Evolutionary conservation across 1,284 basidiomycete species (phyloP).

Genomic region (Irpex sp.): DNA sequence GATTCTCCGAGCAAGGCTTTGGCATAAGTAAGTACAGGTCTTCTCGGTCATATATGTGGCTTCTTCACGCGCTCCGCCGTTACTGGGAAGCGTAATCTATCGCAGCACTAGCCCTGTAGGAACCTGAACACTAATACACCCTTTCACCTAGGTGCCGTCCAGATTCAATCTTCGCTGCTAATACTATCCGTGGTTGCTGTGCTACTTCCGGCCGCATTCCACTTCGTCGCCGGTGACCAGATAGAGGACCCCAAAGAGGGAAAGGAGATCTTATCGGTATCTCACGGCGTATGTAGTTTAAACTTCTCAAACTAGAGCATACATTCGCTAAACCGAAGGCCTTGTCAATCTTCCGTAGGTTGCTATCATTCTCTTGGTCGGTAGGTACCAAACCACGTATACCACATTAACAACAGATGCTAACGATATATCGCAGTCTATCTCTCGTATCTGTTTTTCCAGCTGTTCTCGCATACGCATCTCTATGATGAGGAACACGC

Average conservation of each 20-base stretch:
- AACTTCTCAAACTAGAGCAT: no score
- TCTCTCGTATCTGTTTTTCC: slow-evolving; percentile 74
- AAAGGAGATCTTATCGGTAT: slow-evolving; percentile 64
- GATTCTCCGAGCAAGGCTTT: slow-evolving; percentile 73
- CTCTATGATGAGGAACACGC: slow-evolving; percentile 57
- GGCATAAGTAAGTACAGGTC: slow-evolving; percentile 47
- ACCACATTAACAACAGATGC: slow-evolving; percentile 5
- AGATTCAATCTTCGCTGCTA: slow-evolving; percentile 78
- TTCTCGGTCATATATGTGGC: neutral
- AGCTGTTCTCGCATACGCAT: slow-evolving; percentile 79
- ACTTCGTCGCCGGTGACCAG: slow-evolving; percentile 30
- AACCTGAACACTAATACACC: neutral
- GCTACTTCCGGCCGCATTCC: slow-evolving; percentile 67
- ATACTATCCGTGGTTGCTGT: slow-evolving; percentile 80
- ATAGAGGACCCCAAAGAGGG: slow-evolving; percentile 30
- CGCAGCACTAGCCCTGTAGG: no score
- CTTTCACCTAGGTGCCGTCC: slow-evolving; percentile 53
- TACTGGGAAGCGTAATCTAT: no score
- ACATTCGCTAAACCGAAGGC: neutral
- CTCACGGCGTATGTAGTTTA: slow-evolving; percentile 62
- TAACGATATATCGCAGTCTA: slow-evolving; percentile 48
- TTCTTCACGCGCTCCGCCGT: no score
- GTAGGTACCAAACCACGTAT: slow-evolving; percentile 35
- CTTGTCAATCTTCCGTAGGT: slow-evolving; percentile 36
- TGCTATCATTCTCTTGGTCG: slow-evolving; percentile 77